Conservation (phyloP, 2,329 filamentous ascomycete genomes). For the Fusarium sp. region DNA sequence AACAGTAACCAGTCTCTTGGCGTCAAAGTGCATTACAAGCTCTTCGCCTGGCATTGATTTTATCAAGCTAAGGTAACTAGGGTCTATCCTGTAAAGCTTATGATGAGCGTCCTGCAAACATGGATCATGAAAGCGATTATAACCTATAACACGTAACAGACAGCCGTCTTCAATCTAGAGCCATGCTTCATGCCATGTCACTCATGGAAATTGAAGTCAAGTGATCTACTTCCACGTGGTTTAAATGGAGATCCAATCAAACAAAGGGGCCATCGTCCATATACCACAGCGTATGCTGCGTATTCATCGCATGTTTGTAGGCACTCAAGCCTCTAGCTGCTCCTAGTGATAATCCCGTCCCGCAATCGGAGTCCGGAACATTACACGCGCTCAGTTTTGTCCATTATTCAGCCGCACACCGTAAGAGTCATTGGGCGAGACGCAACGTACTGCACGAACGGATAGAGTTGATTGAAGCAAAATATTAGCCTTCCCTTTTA, state of each 20-base stretch:
- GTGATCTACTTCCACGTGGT: background rate
- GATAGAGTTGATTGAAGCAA: conserved; percentile 23
- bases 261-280: background rate
- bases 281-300: background rate
- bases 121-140: conserved; percentile 5
- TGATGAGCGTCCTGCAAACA: conserved; percentile 3
- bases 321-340: background rate
- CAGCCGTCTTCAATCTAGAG: background rate
- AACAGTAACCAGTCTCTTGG: background rate
- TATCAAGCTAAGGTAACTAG: background rate
- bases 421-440: conserved; percentile 44
- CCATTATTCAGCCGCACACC: conserved; percentile 45
- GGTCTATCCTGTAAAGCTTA: background rate
- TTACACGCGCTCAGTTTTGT: conserved; percentile 7
- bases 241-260: background rate
- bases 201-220: background rate
- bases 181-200: background rate
- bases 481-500: conserved; percentile 24
- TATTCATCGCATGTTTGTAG: conserved; percentile 13
- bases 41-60: background rate
- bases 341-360: conserved; percentile 27
- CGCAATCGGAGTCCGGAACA: conserved; percentile 35
- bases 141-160: background rate
- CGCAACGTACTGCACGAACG: conserved; percentile 9
- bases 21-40: background rate